These are phyloP conservation scores for Ophiosphaerella korrae DNA, from an alignment of 2,329 filamentous ascomycete species.

Conservation along the genomic window DNA sequence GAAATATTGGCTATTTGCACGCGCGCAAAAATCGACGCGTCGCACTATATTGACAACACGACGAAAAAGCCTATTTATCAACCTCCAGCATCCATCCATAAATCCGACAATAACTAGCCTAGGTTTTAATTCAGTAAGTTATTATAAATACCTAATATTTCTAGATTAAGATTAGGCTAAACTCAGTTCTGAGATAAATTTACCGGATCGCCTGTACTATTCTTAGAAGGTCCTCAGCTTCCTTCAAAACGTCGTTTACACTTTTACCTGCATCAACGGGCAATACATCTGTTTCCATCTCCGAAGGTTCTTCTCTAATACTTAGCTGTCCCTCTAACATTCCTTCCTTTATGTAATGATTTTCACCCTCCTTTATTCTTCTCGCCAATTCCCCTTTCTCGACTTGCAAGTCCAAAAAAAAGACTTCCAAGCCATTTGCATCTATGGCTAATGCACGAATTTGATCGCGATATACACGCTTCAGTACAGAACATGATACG, in stretches of 20 bases:
- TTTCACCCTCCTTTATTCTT: slow-evolving; percentile 33
- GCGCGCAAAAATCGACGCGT: too few species aligned
- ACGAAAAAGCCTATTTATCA: too few species aligned
- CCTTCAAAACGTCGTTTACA: slow-evolving; percentile 10
- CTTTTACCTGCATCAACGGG: slow-evolving; percentile 31
- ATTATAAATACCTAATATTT: too few species aligned
- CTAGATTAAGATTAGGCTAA: too few species aligned
- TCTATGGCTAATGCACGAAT: slow-evolving; percentile 27
- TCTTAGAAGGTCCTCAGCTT: slow-evolving; percentile 3
- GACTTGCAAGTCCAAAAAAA: slow-evolving; percentile 48
- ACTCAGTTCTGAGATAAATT: too few species aligned
- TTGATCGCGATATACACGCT: slow-evolving; percentile 39
- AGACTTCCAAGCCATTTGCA: slow-evolving; percentile 20
- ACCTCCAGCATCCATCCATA: too few species aligned
- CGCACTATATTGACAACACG: too few species aligned
- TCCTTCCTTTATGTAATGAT: slow-evolving; percentile 46
- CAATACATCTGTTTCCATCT: slow-evolving; percentile 44
- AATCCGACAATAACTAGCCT: too few species aligned
- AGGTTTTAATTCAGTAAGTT: too few species aligned
- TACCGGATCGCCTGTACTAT: too few species aligned
- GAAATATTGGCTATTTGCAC: too few species aligned
- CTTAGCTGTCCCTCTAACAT: slow-evolving; percentile 47
- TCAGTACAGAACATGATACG: slow-evolving; percentile 51
- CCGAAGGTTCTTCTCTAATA: slow-evolving; percentile 33
- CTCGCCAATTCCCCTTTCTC: slow-evolving; percentile 32